phyloP scores from a whole-genome alignment of 1,284 basidiomycete species.

The Apiotrichum domesticum region DNA sequence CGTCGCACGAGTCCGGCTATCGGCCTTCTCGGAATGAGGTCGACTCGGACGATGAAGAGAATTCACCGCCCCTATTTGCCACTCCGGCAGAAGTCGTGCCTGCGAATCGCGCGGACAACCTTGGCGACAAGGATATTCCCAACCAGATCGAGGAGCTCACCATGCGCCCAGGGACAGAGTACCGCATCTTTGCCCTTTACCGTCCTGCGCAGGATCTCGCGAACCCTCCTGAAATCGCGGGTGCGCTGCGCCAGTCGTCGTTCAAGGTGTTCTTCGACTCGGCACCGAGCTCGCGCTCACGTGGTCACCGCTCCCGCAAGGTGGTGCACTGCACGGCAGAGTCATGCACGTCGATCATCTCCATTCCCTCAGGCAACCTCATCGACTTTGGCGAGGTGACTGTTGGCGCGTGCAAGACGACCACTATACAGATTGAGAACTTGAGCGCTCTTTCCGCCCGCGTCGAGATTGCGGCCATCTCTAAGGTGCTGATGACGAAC shows the following conservation, averaged over 20 bases:
- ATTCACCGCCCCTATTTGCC: constrained; percentile 23
- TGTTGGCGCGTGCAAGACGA: constrained; percentile 49
- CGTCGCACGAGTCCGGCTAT: constrained; percentile 32
- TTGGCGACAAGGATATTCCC: constrained; percentile 29
- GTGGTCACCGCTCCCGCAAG: constrained; percentile 13
- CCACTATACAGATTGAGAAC: constrained; percentile 47
- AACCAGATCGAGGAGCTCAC: constrained; percentile 51
- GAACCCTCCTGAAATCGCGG: constrained; percentile 38
- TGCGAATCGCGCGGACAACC: constrained; percentile 5
- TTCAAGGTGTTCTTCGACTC: constrained; percentile 51
- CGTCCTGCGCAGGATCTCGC: constrained; percentile 42
- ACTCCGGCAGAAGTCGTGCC: background rate
- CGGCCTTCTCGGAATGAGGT: constrained; percentile 21
- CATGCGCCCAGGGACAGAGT: constrained; percentile 50
- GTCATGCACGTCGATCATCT: constrained; percentile 51
- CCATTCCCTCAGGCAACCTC: constrained; percentile 37
- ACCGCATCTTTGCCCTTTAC: constrained; percentile 50
- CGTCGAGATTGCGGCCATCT: constrained; percentile 51
- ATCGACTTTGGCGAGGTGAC: constrained; percentile 52
- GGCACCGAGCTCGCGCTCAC: constrained; percentile 24
- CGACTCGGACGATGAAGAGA: constrained; percentile 36
- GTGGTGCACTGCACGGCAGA: constrained; percentile 41
- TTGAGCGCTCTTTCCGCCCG: constrained; percentile 48
- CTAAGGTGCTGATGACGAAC: constrained; percentile 51
- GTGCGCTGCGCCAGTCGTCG: constrained; percentile 40